Percentiles rank a stretch among this genome's conserved stretches.
Conservation (phyloP, 2,329 filamentous ascomycete species). For the Aureobasidium namibiae region DNA sequence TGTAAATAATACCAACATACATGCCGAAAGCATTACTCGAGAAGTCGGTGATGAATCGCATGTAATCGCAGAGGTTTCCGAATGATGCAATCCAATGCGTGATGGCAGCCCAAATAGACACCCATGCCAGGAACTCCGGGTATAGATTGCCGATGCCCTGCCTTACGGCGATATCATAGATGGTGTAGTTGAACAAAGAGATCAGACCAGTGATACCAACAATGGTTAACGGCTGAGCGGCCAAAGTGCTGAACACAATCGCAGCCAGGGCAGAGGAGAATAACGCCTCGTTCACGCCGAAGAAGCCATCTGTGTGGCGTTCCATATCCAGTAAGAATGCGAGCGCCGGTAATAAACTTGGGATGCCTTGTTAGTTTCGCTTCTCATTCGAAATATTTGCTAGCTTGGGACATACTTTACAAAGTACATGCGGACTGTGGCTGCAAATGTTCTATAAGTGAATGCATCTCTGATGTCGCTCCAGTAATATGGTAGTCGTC, state of each 20-base stretch:
- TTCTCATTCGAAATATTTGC: neutral
- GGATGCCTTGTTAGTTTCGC: neutral
- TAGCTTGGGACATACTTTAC: slow-evolving; percentile 36
- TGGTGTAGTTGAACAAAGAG: slow-evolving; percentile 50
- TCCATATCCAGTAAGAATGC: slow-evolving; percentile 43
- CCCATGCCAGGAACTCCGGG: slow-evolving; percentile 48
- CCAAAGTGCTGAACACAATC: slow-evolving; percentile 45
- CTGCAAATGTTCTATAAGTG: slow-evolving; percentile 47
- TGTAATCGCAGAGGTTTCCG: slow-evolving; percentile 48
- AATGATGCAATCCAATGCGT: slow-evolving; percentile 49
- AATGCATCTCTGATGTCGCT: slow-evolving; percentile 48
- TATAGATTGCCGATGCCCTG: slow-evolving; percentile 43
- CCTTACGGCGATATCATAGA: slow-evolving; percentile 46
- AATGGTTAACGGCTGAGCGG: slow-evolving; percentile 48
- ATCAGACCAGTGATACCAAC: slow-evolving; percentile 50
- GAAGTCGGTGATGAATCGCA: slow-evolving; percentile 52
- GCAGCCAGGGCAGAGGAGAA: slow-evolving; percentile 49
- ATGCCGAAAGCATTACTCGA: slow-evolving; percentile 46
- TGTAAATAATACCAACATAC: slow-evolving; percentile 50
- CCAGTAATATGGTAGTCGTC: slow-evolving; percentile 48
- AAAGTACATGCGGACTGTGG: slow-evolving; percentile 51
- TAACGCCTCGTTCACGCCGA: slow-evolving; percentile 49
- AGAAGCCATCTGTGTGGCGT: slow-evolving; percentile 46
- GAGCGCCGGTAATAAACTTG: neutral
- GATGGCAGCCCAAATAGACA: slow-evolving; percentile 49